Conservation (phyloP, 495 filamentous ascomycete species). For the Penicillium flavigenum region DNA sequence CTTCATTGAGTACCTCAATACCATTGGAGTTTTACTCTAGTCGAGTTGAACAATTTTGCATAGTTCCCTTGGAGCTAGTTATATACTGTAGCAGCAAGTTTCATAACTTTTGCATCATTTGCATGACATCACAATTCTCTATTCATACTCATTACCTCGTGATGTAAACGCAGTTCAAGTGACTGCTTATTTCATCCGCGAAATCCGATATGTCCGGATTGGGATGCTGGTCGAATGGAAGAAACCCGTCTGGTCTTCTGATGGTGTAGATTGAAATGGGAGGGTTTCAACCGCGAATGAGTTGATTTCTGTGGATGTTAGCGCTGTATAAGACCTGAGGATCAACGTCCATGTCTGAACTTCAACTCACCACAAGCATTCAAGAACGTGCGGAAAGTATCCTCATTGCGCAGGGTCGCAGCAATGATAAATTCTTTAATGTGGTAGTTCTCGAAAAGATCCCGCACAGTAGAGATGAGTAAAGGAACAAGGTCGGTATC, state of each 20-base stretch:
- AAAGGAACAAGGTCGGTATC: slow-evolving; percentile 57
- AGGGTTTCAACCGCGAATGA: slow-evolving; percentile 45
- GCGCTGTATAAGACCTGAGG: neutral
- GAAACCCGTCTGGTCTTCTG: slow-evolving; percentile 54
- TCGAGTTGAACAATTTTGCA: neutral
- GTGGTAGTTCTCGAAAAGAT: slow-evolving; percentile 52
- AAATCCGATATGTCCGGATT: slow-evolving; percentile 46
- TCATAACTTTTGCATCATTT: slow-evolving; percentile 3
- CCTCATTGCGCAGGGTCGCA: slow-evolving; percentile 60
- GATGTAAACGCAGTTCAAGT: neutral
- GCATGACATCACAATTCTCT: slow-evolving; percentile 7
- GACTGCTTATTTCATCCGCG: slow-evolving; percentile 9
- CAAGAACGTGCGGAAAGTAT: slow-evolving; percentile 60
- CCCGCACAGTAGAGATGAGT: slow-evolving; percentile 54
- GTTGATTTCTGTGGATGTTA: slow-evolving; percentile 28
- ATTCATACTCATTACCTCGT: slow-evolving; percentile 14
- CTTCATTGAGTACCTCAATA: slow-evolving; percentile 1
- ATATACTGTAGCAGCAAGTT: neutral
- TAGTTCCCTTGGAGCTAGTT: neutral
- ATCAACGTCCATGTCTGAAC: neutral
- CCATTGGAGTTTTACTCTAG: neutral
- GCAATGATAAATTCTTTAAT: slow-evolving; percentile 55
- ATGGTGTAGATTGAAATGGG: slow-evolving; percentile 41
- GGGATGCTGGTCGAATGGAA: slow-evolving; percentile 55
- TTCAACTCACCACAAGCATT: slow-evolving; percentile 54